phyloP scores from a whole-genome alignment of 192 early-diverging fungal species.

The Phycomyces nitens region DNA sequence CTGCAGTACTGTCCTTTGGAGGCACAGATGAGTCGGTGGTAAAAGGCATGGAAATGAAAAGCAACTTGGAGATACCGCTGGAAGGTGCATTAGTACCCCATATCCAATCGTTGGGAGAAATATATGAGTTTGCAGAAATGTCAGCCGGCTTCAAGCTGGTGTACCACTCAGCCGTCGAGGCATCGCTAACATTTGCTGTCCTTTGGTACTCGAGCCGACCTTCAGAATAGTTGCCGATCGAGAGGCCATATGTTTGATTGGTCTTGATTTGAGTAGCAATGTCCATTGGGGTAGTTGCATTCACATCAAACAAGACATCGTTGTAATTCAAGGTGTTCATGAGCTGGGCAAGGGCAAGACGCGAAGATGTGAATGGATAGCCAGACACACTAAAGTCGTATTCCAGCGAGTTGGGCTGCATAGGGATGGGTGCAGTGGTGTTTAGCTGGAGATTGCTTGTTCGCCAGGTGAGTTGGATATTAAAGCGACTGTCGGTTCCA shows the following conservation, averaged over 20 bases:
- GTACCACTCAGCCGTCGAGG: background rate
- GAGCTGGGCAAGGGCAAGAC: constrained; percentile 23
- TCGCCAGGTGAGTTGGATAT: constrained; percentile 13
- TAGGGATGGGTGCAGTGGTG: constrained; percentile 20
- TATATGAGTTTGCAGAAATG: background rate
- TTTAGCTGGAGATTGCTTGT: constrained; percentile 31
- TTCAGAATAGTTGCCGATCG: constrained; percentile 33
- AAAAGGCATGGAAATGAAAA: constrained; percentile 20
- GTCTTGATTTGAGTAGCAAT: constrained; percentile 25
- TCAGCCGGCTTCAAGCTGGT: constrained; percentile 2
- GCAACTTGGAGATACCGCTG: background rate
- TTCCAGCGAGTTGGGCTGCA: constrained; percentile 30
- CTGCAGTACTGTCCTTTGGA: background rate
- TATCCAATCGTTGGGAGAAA: constrained; percentile 7
- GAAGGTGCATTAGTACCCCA: constrained; percentile 11
- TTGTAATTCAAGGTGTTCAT: constrained; percentile 4
- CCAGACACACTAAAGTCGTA: constrained; percentile 29
- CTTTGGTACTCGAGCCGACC: constrained; percentile 32
- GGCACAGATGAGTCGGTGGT: background rate
- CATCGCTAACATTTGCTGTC: constrained; percentile 18
- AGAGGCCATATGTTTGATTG: constrained; percentile 30
- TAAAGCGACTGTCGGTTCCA: constrained; percentile 11
- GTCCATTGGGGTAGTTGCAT: constrained; percentile 27
- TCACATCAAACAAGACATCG: constrained; percentile 21
- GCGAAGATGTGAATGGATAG: constrained; percentile 6